Evolutionary conservation across 78 protist species (phyloP).

Genomic region (Anaeramoeba flamelloides): DNA sequence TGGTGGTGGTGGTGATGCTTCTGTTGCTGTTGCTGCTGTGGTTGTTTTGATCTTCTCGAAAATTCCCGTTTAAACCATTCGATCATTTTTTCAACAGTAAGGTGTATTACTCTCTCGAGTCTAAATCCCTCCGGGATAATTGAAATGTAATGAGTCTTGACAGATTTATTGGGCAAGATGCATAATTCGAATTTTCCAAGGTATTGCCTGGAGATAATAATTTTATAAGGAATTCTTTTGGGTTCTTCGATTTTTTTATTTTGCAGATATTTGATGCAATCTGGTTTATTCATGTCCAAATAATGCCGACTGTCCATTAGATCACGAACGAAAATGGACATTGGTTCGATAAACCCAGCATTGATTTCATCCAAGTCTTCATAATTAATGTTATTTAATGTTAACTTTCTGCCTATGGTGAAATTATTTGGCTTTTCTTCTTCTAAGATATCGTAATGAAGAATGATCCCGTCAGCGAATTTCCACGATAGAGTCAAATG

Average conservation of each 20-base stretch:
- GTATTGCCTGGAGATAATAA: background rate
- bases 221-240: background rate
- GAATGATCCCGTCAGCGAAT: background rate
- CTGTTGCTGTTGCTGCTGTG: no score
- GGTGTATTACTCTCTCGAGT: no score
- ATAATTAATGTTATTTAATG: background rate
- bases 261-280: background rate
- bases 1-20: no score
- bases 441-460: background rate
- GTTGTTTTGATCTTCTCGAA: no score
- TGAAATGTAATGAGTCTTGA: background rate
- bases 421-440: background rate
- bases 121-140: background rate
- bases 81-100: no score
- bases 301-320: background rate
- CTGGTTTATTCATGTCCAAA: background rate
- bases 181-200: background rate
- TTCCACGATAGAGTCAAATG: background rate
- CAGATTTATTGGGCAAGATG: background rate
- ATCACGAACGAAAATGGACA: background rate
- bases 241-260: background rate
- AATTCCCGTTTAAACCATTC: no score
- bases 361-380: background rate
- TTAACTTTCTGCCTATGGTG: background rate
- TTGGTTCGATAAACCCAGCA: background rate